Percentiles rank a stretch among this genome's conserved stretches.
Conservation (phyloP, 208 protist genomes). For the Trypanosoma brucei region DNA sequence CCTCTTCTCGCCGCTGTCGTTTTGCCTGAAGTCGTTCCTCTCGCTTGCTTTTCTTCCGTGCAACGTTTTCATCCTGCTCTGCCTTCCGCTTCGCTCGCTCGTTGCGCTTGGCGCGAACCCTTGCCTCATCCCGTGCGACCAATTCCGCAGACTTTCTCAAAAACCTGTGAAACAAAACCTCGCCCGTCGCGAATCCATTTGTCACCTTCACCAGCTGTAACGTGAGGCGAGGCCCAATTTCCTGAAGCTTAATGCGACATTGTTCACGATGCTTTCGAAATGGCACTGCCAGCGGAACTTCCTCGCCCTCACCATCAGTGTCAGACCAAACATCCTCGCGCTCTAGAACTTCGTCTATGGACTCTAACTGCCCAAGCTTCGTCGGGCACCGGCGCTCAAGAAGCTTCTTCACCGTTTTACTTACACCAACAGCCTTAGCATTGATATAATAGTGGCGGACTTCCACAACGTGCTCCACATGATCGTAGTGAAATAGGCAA, state of each 20-base stretch:
- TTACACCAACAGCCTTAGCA: constrained; percentile 66
- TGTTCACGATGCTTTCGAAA: constrained; percentile 85
- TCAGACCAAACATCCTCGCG: constrained; percentile 83
- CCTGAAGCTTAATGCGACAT: constrained; percentile 89
- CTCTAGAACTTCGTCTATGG: constrained; percentile 78
- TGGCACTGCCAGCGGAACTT: constrained; percentile 79
- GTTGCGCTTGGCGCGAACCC: constrained; percentile 57
- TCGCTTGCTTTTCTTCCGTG: constrained; percentile 39
- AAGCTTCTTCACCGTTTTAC: constrained; percentile 86
- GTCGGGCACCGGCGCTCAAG: constrained; percentile 77
- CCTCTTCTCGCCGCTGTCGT: constrained; percentile 54
- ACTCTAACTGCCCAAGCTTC: constrained; percentile 71
- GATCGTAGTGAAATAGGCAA: constrained; percentile 87
- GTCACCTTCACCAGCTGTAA: constrained; percentile 87
- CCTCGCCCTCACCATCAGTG: constrained; percentile 89
- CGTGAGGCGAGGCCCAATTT: constrained; percentile 90
- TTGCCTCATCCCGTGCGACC: constrained; percentile 60
- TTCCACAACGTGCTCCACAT: constrained; percentile 79
- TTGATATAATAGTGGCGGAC: constrained; percentile 89
- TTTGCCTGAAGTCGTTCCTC: constrained; percentile 67
- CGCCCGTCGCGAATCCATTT: constrained; percentile 82
- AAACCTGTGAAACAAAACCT: constrained; percentile 79
- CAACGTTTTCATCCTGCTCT: constrained; percentile 81
- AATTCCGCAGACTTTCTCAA: constrained; percentile 62
- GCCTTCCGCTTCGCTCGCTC: constrained; percentile 73